Evolutionary conservation across 192 early-diverging fungal genomes (phyloP), one percentile per base, ranked within the genome.

Genomic region (Backusella sp.): DNA sequence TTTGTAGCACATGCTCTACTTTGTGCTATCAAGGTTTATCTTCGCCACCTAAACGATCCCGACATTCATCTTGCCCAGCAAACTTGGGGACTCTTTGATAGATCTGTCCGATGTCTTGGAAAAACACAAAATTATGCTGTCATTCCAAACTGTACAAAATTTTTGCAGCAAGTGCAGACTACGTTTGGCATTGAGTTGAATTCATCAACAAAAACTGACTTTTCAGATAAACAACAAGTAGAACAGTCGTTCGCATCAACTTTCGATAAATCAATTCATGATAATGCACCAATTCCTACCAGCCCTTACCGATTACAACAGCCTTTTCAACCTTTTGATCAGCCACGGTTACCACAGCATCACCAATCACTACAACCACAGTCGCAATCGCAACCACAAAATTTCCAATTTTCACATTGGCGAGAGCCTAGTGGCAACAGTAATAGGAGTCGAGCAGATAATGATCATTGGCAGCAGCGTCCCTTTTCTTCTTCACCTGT

Each of bases 121-220:
- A 42, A 37, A n/a, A 73, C 39, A 11, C 52, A 73, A 17, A 26
- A 35, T 15, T 65, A 66, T 41, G 56, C 72, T 4, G 56, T 42
- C 23, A 73, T 73, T 65, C 72, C 72, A 9, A 73, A 73, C 9
- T 39, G 52, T 39, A 32, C 28, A 65, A 73, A 73, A 26, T 73
- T 73, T 14, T 65, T 73, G 34, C 72, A 73, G 23, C 72, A 73
- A 11, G 56, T 73, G 6, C 70, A 71, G 42, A 28, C 23, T 23
- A 71, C 26, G 19, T 71, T 44, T 71, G 44, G 70, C 28, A 62
- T 62, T 12, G 56, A 62, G 12, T 28, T 62, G 23, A 62, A 62
- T 12, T 9, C 21, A 12, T 12, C 56, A 26, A 14, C 56, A 62
- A 26, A 4, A 49, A 19, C 17, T 6, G 19, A 1, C n/a, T 49